These are phyloP conservation scores for Tolypocladium amazonense DNA, from an alignment of 2,329 filamentous ascomycete species.

Conservation along the genomic window DNA sequence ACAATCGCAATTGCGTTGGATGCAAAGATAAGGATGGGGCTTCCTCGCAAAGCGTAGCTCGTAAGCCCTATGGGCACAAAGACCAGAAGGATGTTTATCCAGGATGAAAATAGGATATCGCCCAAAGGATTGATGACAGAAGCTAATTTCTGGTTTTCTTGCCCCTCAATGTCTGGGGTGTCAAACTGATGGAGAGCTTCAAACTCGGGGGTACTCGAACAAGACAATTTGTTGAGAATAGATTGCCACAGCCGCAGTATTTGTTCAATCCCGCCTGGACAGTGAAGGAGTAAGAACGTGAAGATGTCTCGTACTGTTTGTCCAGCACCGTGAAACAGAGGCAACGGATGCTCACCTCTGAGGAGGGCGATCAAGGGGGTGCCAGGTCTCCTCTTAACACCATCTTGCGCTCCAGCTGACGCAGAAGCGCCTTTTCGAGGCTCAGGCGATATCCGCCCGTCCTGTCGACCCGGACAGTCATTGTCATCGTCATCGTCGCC, in stretches of 20 bases:
- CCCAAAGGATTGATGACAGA: constrained; percentile 6
- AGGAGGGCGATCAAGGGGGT: background rate
- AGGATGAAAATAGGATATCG: constrained; percentile 24
- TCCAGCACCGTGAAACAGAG: background rate
- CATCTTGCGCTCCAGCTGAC: background rate
- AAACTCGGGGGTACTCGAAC: background rate
- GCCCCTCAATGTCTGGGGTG: background rate
- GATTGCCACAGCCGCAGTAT: background rate
- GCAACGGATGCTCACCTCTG: background rate
- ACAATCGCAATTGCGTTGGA: constrained; percentile 52
- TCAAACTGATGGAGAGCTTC: background rate
- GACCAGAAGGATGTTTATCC: constrained; percentile 55
- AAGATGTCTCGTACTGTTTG: background rate
- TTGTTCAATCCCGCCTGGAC: background rate
- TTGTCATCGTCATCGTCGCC: background rate
- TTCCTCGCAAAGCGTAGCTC: constrained; percentile 28
- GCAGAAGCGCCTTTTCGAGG: background rate
- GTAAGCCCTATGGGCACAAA: constrained; percentile 63
- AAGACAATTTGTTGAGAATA: background rate
- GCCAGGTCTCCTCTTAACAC: background rate
- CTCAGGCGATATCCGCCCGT: background rate
- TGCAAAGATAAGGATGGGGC: constrained; percentile 37
- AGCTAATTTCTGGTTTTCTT: background rate
- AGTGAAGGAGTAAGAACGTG: background rate
- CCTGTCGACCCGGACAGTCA: background rate